Base-by-base conservation (phyloP, 1,139 yeast species). In the Yamadazyma buinensis region DNA sequence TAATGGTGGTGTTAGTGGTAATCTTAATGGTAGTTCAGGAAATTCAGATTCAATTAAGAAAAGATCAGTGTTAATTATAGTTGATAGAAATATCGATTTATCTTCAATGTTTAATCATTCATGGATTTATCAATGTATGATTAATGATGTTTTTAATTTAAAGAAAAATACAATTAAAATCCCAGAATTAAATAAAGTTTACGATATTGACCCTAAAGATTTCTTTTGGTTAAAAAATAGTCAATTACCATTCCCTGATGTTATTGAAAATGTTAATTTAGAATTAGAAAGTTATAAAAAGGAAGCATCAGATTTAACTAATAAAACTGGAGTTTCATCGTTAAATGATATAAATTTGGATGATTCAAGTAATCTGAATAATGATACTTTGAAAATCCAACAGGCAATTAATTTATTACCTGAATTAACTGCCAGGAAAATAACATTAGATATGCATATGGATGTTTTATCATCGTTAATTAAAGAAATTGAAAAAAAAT, bases 91-190 rank as follows among this genome's bases (percentile, higher is more conserved):
- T 51, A 72, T 92, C 41, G 97, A 94, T 59, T 68, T 94, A 43
- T 82, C 92, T 2, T 83, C 95, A 19, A 90, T 92, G 97, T 81
- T 94, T 56, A 77, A 94, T 2, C 99, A 92, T 59, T 87, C 97
- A 6, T 90, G 98, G 97, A 88, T 95, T 34, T 92, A 92, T 56
- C 96, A 92, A 63, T 88, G 97, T 51, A 81, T 92, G 77, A 95
- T 92, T 12, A 84, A 90, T 51, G 99, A 92, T 56, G 95, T 88
- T 9, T 86, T 94, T 57, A 75, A 77, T 37, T 70, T 92, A 48
- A 76, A 80, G 46, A 75, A 95, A 53, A 90, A 90, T 57, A 77
- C 84, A 10, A 72, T 87, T 29, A 60, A 56, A 33, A 47, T 68
- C 21, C 54, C 57, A 17, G 68, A 72, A 34, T 56, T 64, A 15